Evolutionary conservation across 257 asterid genomes (phyloP), one percentile per base, ranked within the genome.

Genomic region (Leonotis leonurus): DNA sequence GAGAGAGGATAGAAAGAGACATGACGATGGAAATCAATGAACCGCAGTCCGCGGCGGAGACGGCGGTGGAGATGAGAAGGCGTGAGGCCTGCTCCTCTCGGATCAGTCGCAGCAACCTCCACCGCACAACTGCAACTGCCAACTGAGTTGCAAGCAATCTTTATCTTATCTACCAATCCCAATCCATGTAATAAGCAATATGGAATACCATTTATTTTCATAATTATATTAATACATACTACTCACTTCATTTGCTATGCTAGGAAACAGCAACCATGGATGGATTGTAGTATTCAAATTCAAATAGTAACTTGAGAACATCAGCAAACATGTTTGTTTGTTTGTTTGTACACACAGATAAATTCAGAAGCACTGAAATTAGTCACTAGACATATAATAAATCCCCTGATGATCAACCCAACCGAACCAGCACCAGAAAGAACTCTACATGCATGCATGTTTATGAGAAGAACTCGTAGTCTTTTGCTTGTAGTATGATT

Each of bases 1-100:
- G 63, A 69, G 48, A 75, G 56, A 77, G 39, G 60, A 79, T 70
- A 64, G 85, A 73, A 78, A 80, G 77, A 37, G 86, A 65, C 87
- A 81, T 69, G 59, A 17, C 17, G n/a, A n/a, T n/a, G 30, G 18
- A 16, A 4, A 12, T 3, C 21, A 30, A n/a, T n/a, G n/a, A 5
- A 17, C 48, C 62, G 65, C 25, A 59, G 25, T 8, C 39, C 26
- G 11, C 65, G 64, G 64, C 39, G 50, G 3, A n/a, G n/a, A 4
- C 4, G 40, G 29, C 8, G 58, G 11, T 10, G 62, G n/a, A 9
- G 44, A 5, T 22, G 56, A 35, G 43, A 11, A 18, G 59, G 59
- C 7, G 41, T 8, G 16, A 32, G 22, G 17, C 44, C 62, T 18
- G 30, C n/a, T n/a, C n/a, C n/a, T n/a, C n/a, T n/a, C n/a, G n/a